phyloP scores from a whole-genome alignment of 163 green algal species.

The Picocystis sp. region DNA sequence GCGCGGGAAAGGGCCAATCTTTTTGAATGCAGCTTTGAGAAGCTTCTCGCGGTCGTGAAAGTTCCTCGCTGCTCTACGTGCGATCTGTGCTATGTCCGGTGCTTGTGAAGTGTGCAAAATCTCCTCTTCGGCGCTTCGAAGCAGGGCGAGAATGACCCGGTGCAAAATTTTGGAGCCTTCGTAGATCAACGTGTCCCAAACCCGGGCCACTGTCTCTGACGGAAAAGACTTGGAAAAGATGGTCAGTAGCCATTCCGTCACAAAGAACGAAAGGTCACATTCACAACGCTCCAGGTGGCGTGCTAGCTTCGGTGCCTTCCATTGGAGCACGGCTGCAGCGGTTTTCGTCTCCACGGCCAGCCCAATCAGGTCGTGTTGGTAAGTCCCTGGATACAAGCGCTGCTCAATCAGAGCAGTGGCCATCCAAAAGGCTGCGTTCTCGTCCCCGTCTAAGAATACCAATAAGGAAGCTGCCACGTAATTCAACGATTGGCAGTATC shows the following conservation, averaged over 20 bases:
- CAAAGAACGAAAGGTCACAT: conserved; percentile 4
- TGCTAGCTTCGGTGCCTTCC: conserved; percentile 1
- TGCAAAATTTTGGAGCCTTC: conserved; percentile 20
- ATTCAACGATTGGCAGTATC: conserved; percentile 93
- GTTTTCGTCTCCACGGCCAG: conserved; percentile 1
- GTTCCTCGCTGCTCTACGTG: background rate
- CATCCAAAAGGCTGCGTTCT: conserved; percentile 6
- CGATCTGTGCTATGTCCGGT: background rate
- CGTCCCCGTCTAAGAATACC: conserved; percentile 19
- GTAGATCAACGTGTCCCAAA: conserved; percentile 25
- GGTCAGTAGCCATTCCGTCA: conserved; percentile 16
- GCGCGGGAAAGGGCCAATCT: too few relatives aligned
- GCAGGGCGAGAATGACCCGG: conserved; percentile 2
- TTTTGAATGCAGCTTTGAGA: background rate
- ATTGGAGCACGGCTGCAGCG: background rate
- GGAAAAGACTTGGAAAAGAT: conserved; percentile 12
- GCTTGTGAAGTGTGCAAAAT: conserved; percentile 1
- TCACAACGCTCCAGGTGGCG: conserved; percentile 1
- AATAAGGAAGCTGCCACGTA: conserved; percentile 76
- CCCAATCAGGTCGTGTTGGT: conserved; percentile 1
- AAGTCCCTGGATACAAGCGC: conserved; percentile 5
- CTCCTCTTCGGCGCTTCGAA: background rate
- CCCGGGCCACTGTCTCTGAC: conserved; percentile 15
- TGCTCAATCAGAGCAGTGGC: conserved; percentile 3
- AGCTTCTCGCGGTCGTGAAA: background rate